Percentiles rank a stretch among this genome's conserved stretches.
Conservation (phyloP, 768 basidiomycete genomes). For the Lactarius psammicola region DNA sequence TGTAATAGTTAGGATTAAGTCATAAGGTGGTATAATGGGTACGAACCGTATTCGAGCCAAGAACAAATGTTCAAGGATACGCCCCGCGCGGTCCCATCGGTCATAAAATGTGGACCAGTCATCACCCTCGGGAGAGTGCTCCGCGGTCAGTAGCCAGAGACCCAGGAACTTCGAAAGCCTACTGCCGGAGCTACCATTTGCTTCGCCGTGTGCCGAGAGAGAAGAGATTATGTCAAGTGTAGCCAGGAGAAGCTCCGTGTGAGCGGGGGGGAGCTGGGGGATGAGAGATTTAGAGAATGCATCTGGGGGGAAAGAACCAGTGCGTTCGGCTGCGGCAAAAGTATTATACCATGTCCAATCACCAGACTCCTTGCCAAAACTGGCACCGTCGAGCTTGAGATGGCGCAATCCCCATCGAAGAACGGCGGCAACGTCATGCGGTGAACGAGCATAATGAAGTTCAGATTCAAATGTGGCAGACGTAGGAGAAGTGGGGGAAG, state of each 20-base stretch:
- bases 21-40: background rate
- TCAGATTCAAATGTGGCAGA: conserved; percentile 60
- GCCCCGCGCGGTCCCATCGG: conserved; percentile 71
- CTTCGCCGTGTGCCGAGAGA: conserved; percentile 68
- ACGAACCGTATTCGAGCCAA: conserved; percentile 66
- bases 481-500: conserved; percentile 50
- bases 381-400: conserved; percentile 55
- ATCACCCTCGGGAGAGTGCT: conserved; percentile 48
- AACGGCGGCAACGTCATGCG: conserved; percentile 77
- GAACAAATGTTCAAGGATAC: conserved; percentile 75
- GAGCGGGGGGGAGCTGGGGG: conserved; percentile 57
- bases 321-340: conserved; percentile 60
- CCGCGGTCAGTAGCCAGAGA: conserved; percentile 62
- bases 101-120: conserved; percentile 66
- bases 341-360: conserved; percentile 62
- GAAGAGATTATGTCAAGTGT: conserved; percentile 64
- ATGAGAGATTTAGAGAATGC: conserved; percentile 62
- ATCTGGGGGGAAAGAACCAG: conserved; percentile 55
- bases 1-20: background rate
- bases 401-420: conserved; percentile 81
- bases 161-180: conserved; percentile 73
- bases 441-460: conserved; percentile 59
- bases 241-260: conserved; percentile 55
- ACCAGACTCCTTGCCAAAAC: conserved; percentile 53
- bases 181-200: conserved; percentile 73